Evolutionary conservation across 176 grass and related monocot species (phyloP), one percentile per base, ranked within the genome.

Genomic region (Microstegium vimineum): DNA sequence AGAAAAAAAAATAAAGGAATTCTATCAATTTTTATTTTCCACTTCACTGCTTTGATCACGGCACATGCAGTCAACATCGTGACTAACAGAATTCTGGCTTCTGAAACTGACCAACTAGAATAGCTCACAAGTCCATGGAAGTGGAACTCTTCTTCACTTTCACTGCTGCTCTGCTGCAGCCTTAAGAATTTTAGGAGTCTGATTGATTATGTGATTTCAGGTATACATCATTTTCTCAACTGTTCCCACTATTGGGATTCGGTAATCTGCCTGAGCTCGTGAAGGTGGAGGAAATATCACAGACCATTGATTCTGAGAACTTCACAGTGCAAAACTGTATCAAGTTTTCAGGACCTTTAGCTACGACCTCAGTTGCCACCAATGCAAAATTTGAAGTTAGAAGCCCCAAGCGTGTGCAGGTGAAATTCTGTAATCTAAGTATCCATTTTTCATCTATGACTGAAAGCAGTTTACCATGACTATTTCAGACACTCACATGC

Each of bases 351-450:
- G 93, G 93, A 42, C 93, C 87, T 31, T 84, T 99, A 28, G 93
- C 87, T 32, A 90, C 87, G 3, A 92, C 87, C 22, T 93, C 90
- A 65, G 76, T 99, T 36, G 85, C 82, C 13, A 94, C 96, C 72
- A 99, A 93, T 86, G 96, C 96, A 61, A 99, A 93, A 72, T 98
- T 98, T 86, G 96, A 98, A 89, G 59, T 98, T 72, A 88, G 90
- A 86, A 98, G 96, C 56, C 93, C 93, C 54, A 98, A 98, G 84
- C 82, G 93, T 61, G 90, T 98, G 22, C 96, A 95, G 90, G 96
- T 98, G 85, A 16, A 3, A 10, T 34, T 80, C 41, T 63, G 17
- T 51, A 81, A 14, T 25, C 45, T 52, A 62, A 70, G 28, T 78
- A 59, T 4, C n/a, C 14, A 57, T 31, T 70, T 63, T 34, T 33